A percentile compares a stretch with the other conserved stretches of the same genome.
Conservation (phyloP, 73 alveolate genomes). For the Blepharisma stoltei region DNA sequence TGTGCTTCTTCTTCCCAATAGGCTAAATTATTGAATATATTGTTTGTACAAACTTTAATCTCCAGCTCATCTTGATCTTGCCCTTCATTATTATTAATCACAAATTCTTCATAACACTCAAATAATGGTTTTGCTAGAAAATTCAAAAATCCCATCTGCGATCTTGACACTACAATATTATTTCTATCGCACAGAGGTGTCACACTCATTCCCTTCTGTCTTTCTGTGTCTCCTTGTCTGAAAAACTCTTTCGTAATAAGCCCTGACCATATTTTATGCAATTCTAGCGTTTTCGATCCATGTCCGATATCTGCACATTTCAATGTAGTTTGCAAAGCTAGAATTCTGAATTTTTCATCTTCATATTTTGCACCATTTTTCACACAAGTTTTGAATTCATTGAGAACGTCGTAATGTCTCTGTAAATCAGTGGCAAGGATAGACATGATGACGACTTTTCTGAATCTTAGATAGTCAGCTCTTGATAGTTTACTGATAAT, state of each 20-base stretch:
- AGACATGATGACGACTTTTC: constrained; percentile 48
- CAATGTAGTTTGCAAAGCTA: not conserved
- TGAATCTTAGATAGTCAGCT: constrained; percentile 50
- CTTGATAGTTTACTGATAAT: constrained; percentile 34
- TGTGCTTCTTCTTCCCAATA: constrained; percentile 3
- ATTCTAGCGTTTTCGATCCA: constrained; percentile 37
- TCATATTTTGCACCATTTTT: constrained; percentile 30
- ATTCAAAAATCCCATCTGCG: constrained; percentile 23
- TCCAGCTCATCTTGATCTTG: constrained; percentile 2
- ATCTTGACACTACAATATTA: not conserved
- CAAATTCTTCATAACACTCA: constrained; percentile 16
- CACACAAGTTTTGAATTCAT: constrained; percentile 34
- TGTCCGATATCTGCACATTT: constrained; percentile 45
- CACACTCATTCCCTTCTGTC: not conserved
- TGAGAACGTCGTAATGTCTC: constrained; percentile 42
- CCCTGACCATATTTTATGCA: constrained; percentile 37
- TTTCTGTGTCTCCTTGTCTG: constrained; percentile 24
- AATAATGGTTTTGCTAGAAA: not conserved
- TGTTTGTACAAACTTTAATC: not conserved
- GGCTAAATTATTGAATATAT: not conserved
- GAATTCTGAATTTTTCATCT: constrained; percentile 7
- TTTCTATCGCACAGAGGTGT: constrained; percentile 43
- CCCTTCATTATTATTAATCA: not conserved
- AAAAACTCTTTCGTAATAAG: constrained; percentile 12
- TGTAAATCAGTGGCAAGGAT: constrained; percentile 55